Evolutionary conservation across 2,329 filamentous ascomycete species (phyloP).

Genomic region (Arthrinium phaeospermum): DNA sequence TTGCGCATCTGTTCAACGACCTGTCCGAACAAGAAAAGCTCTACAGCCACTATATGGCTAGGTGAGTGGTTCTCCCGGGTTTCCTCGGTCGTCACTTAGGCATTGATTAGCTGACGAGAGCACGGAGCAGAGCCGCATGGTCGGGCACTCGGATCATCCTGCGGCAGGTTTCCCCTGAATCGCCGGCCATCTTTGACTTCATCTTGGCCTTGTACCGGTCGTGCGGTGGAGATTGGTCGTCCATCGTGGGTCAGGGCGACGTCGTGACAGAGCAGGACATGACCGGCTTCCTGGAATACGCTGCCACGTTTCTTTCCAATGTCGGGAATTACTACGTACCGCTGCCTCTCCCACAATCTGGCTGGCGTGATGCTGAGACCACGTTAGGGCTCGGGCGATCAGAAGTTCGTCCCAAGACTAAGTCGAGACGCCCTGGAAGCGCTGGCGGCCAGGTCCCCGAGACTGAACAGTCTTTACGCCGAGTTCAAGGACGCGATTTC

Average conservation of each 20-base stretch:
- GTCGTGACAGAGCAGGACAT: conserved; percentile 51
- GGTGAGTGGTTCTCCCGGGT: conserved; percentile 28
- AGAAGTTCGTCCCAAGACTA: conserved; percentile 63
- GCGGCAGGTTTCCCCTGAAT: conserved; percentile 65
- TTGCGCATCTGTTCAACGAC: conserved; percentile 54
- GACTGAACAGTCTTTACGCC: neutral
- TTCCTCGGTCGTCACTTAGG: neutral
- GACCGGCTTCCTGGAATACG: conserved; percentile 59
- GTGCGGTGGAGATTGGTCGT: conserved; percentile 57
- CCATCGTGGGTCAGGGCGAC: conserved; percentile 46
- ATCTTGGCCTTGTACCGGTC: conserved; percentile 58
- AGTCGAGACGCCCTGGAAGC: conserved; percentile 46
- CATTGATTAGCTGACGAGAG: neutral
- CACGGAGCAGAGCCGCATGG: conserved; percentile 54
- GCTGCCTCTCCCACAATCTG: too few relatives aligned
- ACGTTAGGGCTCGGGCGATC: conserved; percentile 57
- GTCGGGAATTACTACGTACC: conserved; percentile 62
- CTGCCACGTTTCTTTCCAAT: conserved; percentile 63
- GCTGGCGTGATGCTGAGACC: conserved; percentile 18
- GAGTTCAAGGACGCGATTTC: neutral
- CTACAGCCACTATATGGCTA: conserved; percentile 66
- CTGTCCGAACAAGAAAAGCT: conserved; percentile 61
- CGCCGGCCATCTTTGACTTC: conserved; percentile 62
- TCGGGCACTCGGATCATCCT: conserved; percentile 60
- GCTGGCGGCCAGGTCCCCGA: conserved; percentile 46